Percentiles rank a stretch among this genome's conserved stretches.
Conservation (phyloP, 2,329 filamentous ascomycete genomes). For the Microdochium trichocladiopsis region DNA sequence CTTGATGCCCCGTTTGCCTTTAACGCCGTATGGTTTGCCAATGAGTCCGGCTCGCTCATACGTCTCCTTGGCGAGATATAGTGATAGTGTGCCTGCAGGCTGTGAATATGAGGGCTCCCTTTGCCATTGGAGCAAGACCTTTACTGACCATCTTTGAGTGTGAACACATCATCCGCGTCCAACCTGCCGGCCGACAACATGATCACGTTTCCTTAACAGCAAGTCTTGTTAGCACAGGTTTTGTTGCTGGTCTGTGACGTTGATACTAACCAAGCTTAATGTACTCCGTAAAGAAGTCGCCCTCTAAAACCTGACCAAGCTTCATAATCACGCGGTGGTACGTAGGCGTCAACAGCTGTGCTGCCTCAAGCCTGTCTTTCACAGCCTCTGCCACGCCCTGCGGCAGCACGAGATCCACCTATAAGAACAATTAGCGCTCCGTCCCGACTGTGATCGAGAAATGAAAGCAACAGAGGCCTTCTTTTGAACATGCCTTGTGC, state of each 20-base stretch:
- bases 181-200: slow-evolving; percentile 77
- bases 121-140: neutral
- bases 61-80: slow-evolving; percentile 73
- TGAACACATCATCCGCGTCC: slow-evolving; percentile 66
- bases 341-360: slow-evolving; percentile 22
- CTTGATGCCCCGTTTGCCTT: slow-evolving; percentile 52
- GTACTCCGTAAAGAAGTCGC: slow-evolving; percentile 75
- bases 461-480: neutral
- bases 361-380: slow-evolving; percentile 38
- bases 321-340: slow-evolving; percentile 69
- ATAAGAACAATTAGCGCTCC: neutral
- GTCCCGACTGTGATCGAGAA: neutral
- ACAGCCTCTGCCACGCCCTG: slow-evolving; percentile 50
- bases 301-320: slow-evolving; percentile 63
- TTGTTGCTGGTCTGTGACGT: neutral
- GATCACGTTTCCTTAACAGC: slow-evolving; percentile 59
- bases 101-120: slow-evolving; percentile 2
- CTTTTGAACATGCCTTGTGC: slow-evolving; percentile 55
- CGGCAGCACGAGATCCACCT: slow-evolving; percentile 70
- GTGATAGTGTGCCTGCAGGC: slow-evolving; percentile 54
- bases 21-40: slow-evolving; percentile 58
- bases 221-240: neutral
- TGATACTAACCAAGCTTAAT: slow-evolving; percentile 62
- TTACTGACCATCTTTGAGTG: slow-evolving; percentile 56
- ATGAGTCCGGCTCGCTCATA: slow-evolving; percentile 79